Evolutionary conservation across 257 asterid species (phyloP).

Genomic region (Capsicum pubescens): DNA sequence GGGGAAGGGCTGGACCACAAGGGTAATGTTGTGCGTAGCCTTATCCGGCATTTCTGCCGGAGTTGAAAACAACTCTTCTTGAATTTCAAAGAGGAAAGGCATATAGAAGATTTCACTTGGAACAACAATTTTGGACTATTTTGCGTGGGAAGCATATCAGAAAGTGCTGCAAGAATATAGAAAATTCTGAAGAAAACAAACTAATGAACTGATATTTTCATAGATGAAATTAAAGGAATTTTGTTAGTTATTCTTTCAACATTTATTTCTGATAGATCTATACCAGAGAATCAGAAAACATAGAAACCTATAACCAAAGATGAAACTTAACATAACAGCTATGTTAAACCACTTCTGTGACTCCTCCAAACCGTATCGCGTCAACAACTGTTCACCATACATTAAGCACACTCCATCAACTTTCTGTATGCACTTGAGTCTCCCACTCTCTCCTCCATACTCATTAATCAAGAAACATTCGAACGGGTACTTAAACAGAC

Average conservation of each 20-base stretch:
- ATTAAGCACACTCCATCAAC: slow-evolving; percentile 55
- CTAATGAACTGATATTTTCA: slow-evolving; percentile 3
- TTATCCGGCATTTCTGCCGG: neutral
- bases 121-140: neutral
- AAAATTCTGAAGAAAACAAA: neutral
- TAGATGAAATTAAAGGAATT: neutral
- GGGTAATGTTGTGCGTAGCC: too few species aligned
- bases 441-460: slow-evolving; percentile 66
- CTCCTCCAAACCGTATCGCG: slow-evolving; percentile 58
- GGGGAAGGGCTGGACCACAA: too few species aligned
- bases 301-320: slow-evolving; percentile 59
- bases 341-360: slow-evolving; percentile 69
- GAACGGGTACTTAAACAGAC: slow-evolving; percentile 79
- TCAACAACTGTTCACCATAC: slow-evolving; percentile 56
- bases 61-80: neutral
- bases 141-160: neutral
- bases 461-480: slow-evolving; percentile 80
- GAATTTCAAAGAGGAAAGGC: neutral
- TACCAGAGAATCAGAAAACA: slow-evolving; percentile 61
- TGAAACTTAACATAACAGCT: slow-evolving; percentile 55
- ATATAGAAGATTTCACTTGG: neutral
- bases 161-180: slow-evolving; percentile 5
- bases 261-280: slow-evolving; percentile 48
- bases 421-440: slow-evolving; percentile 54
- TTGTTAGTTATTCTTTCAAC: slow-evolving; percentile 22